Conservation (phyloP, 2,329 filamentous ascomycete genomes). For the Cylindrodendrum hubeiense region DNA sequence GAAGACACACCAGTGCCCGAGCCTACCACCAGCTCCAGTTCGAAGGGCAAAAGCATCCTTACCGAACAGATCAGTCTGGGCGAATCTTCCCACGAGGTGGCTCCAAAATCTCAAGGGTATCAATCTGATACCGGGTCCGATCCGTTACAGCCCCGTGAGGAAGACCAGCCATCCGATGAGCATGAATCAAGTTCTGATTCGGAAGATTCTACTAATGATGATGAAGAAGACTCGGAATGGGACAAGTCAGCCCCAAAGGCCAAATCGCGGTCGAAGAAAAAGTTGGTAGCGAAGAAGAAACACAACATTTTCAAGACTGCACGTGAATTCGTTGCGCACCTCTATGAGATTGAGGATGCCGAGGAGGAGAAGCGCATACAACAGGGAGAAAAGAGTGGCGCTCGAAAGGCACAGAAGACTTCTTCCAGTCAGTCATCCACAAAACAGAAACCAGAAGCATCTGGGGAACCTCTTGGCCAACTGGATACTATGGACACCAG, state of each 20-base stretch:
- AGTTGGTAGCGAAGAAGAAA: too few species aligned
- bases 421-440: neutral
- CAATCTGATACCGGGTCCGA: neutral
- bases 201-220: neutral
- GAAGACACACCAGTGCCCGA: too few species aligned
- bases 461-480: neutral
- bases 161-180: neutral
- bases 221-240: neutral
- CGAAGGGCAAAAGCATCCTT: too few species aligned
- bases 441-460: slow-evolving; percentile 8
- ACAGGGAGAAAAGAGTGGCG: neutral
- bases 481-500: neutral
- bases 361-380: slow-evolving; percentile 20
- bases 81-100: too few species aligned
- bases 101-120: neutral
- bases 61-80: too few species aligned
- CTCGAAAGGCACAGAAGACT: neutral
- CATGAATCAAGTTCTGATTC: neutral
- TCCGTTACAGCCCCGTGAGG: neutral
- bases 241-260: neutral
- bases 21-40: too few species aligned
- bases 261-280: neutral
- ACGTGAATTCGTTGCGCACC: slow-evolving; percentile 2
- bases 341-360: neutral
- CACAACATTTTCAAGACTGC: neutral